Conservation (phyloP, 1,284 basidiomycete genomes). For the Caloboletus firmus region DNA sequence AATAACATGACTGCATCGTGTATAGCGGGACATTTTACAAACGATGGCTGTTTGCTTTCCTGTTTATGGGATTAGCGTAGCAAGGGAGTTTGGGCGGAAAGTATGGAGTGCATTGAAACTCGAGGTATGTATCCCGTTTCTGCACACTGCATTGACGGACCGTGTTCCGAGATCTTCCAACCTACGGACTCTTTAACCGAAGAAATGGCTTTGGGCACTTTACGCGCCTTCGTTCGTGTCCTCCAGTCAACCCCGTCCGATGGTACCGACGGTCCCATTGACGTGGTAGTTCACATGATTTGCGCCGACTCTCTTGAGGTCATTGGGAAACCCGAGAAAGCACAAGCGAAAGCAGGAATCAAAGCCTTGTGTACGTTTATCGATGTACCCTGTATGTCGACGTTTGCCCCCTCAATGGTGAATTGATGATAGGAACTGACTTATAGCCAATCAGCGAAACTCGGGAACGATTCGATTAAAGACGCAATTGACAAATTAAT, state of each 20-base stretch:
- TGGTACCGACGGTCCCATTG: constrained; percentile 43
- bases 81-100: constrained; percentile 64
- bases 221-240: constrained; percentile 69
- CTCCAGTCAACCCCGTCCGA: constrained; percentile 53
- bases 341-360: constrained; percentile 80
- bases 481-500: constrained; percentile 74
- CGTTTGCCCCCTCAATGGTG: neutral
- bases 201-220: constrained; percentile 66
- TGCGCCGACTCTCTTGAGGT: constrained; percentile 79
- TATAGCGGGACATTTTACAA: constrained; percentile 78
- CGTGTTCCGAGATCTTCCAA: constrained; percentile 74
- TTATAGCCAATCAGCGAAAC: constrained; percentile 51
- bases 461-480: constrained; percentile 66
- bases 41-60: constrained; percentile 77
- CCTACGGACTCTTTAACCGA: constrained; percentile 79
- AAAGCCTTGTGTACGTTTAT: constrained; percentile 79
- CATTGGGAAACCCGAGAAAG: constrained; percentile 88
- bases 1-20: neutral
- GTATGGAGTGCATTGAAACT: constrained; percentile 88
- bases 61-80: constrained; percentile 71
- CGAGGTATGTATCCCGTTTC: constrained; percentile 54
- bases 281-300: constrained; percentile 69
- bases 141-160: constrained; percentile 4
- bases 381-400: constrained; percentile 67
- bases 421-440: constrained; percentile 4